Percentiles rank a stretch among this genome's conserved stretches.
These are phyloP conservation scores for Trichosanthes truncata DNA, from an alignment of 306 rosid species.

Conservation along the genomic window DNA sequence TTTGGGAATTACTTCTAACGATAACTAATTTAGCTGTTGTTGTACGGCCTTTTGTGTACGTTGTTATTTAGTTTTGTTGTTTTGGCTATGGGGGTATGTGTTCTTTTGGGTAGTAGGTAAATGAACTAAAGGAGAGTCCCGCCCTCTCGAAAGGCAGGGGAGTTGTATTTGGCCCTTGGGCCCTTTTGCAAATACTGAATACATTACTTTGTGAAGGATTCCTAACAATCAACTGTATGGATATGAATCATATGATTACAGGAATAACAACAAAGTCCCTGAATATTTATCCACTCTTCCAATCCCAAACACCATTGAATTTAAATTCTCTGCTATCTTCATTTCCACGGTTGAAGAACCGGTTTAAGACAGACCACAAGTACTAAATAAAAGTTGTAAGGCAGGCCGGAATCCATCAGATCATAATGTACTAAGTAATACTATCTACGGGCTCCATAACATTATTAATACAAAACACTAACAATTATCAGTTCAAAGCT, in stretches of 20 bases:
- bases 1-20: too few species aligned
- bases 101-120: too few species aligned
- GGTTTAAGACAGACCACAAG: neutral
- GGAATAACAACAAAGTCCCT: neutral
- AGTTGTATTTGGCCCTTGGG: too few species aligned
- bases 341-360: neutral
- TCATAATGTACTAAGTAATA: neutral
- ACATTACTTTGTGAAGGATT: too few species aligned
- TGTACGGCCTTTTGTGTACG: too few species aligned
- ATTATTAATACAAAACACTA: neutral
- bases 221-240: neutral
- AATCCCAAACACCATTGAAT: neutral
- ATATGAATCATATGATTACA: neutral
- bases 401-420: slow-evolving; percentile 3
- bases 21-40: too few species aligned
- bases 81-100: too few species aligned
- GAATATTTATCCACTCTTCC: neutral
- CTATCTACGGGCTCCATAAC: neutral
- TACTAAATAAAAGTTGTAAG: neutral
- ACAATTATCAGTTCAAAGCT: neutral
- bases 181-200: too few species aligned
- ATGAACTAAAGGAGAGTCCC: too few species aligned
- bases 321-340: neutral
- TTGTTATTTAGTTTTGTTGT: too few species aligned
- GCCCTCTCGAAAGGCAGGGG: too few species aligned